A percentile compares a stretch with the other conserved stretches of the same genome.
phyloP scores from a whole-genome alignment of 106 monocot species.

The Acanthochlamys bracteata region DNA sequence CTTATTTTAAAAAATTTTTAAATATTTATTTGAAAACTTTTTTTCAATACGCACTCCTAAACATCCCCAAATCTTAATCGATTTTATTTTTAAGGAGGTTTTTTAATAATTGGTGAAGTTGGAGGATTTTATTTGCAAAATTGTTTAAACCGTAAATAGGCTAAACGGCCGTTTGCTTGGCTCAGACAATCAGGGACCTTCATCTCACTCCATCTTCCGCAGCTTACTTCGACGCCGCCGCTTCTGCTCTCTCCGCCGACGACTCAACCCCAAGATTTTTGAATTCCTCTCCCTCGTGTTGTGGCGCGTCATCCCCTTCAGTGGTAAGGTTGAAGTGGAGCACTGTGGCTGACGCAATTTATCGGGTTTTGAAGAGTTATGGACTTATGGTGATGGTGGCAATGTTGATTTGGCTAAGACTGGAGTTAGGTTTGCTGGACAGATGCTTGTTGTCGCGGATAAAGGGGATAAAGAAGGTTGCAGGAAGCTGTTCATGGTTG shows the following conservation, averaged over 20 bases:
- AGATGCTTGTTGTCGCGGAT: slow-evolving; percentile 42
- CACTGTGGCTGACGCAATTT: slow-evolving; percentile 33
- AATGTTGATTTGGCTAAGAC: slow-evolving; percentile 14
- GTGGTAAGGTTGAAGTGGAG: slow-evolving; percentile 41
- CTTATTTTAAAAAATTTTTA: no score
- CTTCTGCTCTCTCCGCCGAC: slow-evolving; percentile 47
- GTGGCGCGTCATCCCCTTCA: slow-evolving; percentile 31
- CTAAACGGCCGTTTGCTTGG: no score
- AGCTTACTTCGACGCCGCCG: slow-evolving; percentile 71
- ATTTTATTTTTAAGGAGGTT: no score
- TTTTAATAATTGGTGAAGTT: no score
- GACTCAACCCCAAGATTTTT: slow-evolving; percentile 19
- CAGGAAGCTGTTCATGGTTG: slow-evolving; percentile 29
- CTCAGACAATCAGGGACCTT: slow-evolving; percentile 66
- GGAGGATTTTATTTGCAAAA: no score
- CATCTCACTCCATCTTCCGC: slow-evolving; percentile 50
- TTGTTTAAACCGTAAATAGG: no score
- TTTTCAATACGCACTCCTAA: no score
- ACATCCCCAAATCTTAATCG: no score
- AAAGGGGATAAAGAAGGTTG: slow-evolving; percentile 38
- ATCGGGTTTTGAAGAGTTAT: slow-evolving; percentile 28
- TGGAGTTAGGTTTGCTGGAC: slow-evolving; percentile 47
- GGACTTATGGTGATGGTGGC: slow-evolving; percentile 27
- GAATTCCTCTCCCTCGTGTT: slow-evolving; percentile 51
- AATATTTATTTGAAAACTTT: no score